Conservation (phyloP, 495 filamentous ascomycete genomes). For the Trichoderma reesei region DNA sequence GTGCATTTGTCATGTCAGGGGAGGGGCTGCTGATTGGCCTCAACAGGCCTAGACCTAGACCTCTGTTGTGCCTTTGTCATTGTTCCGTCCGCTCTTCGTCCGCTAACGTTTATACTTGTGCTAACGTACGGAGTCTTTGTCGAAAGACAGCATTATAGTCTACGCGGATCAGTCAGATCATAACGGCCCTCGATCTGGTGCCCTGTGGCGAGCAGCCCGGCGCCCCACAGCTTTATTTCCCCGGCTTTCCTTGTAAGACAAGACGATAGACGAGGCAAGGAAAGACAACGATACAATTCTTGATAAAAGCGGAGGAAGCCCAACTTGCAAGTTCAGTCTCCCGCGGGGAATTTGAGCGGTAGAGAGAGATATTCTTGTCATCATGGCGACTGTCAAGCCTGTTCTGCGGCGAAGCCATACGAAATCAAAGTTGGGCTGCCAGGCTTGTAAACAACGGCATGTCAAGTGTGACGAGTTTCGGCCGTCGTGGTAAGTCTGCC, state of each 20-base stretch:
- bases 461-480: slow-evolving; percentile 2
- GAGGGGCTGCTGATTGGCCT: too few relatives aligned
- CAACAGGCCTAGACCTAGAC: background rate
- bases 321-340: background rate
- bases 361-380: background rate
- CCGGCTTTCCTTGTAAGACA: background rate
- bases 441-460: background rate
- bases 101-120: background rate
- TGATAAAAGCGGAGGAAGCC: background rate
- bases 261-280: too few relatives aligned
- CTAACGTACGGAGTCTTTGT: background rate
- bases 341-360: background rate
- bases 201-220: background rate
- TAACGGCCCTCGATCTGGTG: too few relatives aligned
- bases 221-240: background rate
- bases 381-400: background rate
- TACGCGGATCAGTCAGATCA: background rate
- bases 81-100: too few relatives aligned
- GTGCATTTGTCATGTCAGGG: too few relatives aligned
- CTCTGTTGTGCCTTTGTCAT: too few relatives aligned
- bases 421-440: background rate
- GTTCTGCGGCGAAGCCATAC: background rate
- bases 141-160: background rate
- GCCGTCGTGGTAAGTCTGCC: background rate
- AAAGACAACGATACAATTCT: background rate